A percentile compares a stretch with the other conserved stretches of the same genome.
Conservation (phyloP, 169 alveolate species). For the Plasmodium cynomolgi region DNA sequence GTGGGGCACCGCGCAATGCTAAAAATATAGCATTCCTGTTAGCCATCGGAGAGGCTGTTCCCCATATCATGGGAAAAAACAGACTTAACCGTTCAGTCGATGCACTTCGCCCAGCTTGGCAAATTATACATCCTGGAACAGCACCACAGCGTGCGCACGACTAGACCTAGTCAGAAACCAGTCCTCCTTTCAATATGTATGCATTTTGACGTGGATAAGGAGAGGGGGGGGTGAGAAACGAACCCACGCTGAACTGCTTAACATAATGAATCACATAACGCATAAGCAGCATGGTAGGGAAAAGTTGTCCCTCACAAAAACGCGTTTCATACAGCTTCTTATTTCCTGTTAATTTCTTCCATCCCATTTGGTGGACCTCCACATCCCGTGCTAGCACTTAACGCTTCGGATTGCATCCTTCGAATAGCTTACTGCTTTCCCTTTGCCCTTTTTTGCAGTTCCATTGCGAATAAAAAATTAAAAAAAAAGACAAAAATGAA, state of each 20-base stretch:
- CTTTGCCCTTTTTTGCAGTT: background rate
- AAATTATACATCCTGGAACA: background rate
- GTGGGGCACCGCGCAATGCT: no score
- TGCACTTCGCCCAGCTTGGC: background rate
- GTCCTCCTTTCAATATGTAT: background rate
- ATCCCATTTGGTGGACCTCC: no score
- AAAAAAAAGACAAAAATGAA: background rate
- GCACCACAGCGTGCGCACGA: background rate
- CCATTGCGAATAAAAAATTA: background rate
- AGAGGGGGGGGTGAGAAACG: no score
- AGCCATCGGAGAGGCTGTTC: background rate
- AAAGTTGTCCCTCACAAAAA: background rate
- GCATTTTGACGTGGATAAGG: background rate
- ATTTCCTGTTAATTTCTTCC: background rate
- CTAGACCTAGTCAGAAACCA: background rate
- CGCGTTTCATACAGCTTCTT: background rate
- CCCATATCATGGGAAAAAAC: background rate
- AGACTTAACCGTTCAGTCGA: background rate
- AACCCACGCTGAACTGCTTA: background rate
- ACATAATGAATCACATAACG: background rate
- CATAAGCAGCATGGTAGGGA: background rate
- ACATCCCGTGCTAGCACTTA: background rate
- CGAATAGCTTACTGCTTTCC: background rate
- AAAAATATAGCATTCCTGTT: background rate
- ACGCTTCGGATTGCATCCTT: background rate